phyloP scores from a whole-genome alignment of 176 grass and related monocot genomes.

The Musa schizocarpa region DNA sequence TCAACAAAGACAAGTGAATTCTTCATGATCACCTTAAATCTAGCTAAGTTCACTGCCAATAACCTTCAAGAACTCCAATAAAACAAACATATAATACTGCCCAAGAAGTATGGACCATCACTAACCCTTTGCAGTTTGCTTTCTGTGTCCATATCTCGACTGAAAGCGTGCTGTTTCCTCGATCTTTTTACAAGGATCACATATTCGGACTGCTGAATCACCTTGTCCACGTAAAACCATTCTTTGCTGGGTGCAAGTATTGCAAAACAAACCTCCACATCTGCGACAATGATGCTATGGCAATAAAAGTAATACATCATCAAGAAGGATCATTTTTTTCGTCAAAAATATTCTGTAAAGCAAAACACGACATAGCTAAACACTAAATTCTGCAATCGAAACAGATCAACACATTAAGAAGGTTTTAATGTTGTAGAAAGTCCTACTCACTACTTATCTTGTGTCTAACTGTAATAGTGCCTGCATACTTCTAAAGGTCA shows the following conservation, averaged over 20 bases:
- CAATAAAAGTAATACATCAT: conserved; percentile 3
- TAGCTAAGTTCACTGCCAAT: too few relatives aligned
- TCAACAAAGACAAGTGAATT: too few relatives aligned
- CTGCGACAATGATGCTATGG: conserved; percentile 85
- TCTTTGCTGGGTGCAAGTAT: conserved; percentile 66
- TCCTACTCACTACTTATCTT: background rate
- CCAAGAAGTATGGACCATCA: background rate
- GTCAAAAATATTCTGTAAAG: background rate
- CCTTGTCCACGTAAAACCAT: conserved; percentile 93
- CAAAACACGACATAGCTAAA: background rate
- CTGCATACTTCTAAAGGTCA: too few relatives aligned
- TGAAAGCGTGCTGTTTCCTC: conserved; percentile 76
- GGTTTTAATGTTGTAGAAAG: background rate
- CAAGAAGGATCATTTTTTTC: background rate
- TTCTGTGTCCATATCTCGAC: conserved; percentile 75
- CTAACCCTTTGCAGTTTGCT: conserved; percentile 40
- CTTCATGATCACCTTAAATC: too few relatives aligned
- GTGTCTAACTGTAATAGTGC: too few relatives aligned
- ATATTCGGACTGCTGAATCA: conserved; percentile 78
- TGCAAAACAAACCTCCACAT: conserved; percentile 88
- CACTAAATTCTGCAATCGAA: background rate
- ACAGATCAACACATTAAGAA: background rate
- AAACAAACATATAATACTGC: too few relatives aligned
- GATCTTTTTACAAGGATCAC: conserved; percentile 80
- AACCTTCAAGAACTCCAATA: too few relatives aligned